Percentiles rank a stretch among this genome's conserved stretches.
phyloP scores from a whole-genome alignment of 2,329 filamentous ascomycete species.

The Aspergillus ochraceus region DNA sequence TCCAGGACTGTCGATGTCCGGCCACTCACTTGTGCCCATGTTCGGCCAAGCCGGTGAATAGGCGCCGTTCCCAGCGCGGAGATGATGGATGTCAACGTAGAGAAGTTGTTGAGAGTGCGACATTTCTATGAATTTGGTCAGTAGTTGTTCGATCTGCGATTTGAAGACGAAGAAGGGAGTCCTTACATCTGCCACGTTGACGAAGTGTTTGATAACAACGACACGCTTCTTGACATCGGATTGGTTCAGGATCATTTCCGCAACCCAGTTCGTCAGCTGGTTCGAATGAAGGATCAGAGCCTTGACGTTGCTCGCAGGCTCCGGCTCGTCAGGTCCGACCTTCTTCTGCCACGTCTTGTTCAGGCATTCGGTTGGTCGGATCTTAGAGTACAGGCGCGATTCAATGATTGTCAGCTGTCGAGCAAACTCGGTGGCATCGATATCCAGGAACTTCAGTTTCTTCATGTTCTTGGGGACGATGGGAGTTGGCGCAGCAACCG shows the following conservation, averaged over 20 bases:
- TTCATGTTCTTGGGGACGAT: slow-evolving; percentile 99
- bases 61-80: slow-evolving; percentile 92
- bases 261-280: slow-evolving; percentile 98
- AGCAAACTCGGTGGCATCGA: slow-evolving; percentile 95
- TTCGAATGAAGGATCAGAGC: slow-evolving; percentile 96
- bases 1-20: slow-evolving; percentile 79
- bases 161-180: not conserved
- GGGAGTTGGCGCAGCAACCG: slow-evolving; percentile 76
- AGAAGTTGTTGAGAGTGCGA: slow-evolving; percentile 90
- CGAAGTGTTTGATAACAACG: slow-evolving; percentile 97
- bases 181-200: slow-evolving; percentile 85
- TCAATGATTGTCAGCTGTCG: slow-evolving; percentile 96
- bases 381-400: slow-evolving; percentile 89
- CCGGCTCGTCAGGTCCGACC: slow-evolving; percentile 65
- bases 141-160: not conserved
- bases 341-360: slow-evolving; percentile 99
- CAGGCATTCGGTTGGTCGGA: slow-evolving; percentile 91
- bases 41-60: slow-evolving; percentile 88
- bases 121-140: slow-evolving; percentile 68
- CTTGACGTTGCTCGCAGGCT: slow-evolving; percentile 92
- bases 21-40: slow-evolving; percentile 90
- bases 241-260: slow-evolving; percentile 96
- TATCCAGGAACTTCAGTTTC: slow-evolving; percentile 97
- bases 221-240: slow-evolving; percentile 93
- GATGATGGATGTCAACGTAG: slow-evolving; percentile 94